Evolutionary conservation across 345 rosid genomes (phyloP), one percentile per base, ranked within the genome.

Genomic region (Arabidopsis suecica): DNA sequence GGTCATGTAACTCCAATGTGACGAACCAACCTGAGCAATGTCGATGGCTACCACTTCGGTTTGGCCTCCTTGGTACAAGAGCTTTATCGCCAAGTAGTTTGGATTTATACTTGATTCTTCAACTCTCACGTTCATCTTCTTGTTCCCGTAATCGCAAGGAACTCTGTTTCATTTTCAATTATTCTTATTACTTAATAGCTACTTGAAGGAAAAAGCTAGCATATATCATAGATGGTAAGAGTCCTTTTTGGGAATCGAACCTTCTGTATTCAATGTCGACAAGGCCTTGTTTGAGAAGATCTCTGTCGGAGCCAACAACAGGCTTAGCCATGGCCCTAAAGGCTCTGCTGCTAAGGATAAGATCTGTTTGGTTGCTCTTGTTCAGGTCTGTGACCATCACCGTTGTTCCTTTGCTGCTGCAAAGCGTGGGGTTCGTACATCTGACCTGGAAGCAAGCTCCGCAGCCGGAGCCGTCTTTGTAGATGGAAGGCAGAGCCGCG

Each of bases 381-480:
- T 86, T 89, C 22, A 88, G 82, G 82, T 92, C 99, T 2, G 96
- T 92, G 68, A 85, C 32, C 12, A 89, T 82, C 51, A 95, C 91
- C 36, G 71, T 81, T 6, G 90, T 87, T 40, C 99, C 99, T 80
- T 60, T 76, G 73, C 82, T 81, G 73, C 69, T 87, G 50, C 99
- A 95, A 0, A 92, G 62, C n/a, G 33, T 22, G 1, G 79, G 45
- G 82, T 92, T 65, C 68, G 77, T 90, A 87, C 99, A 95, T 82
- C 97, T 81, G 68, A 95, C 82, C 87, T 92, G 92, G 78, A 90
- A 90, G 80, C 99, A 92, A 45, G 97, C 91, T 47, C 97, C 97
- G 16, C 97, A 95, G 16, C 93, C 93, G 61, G 88, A 93, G 1
- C 99, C 99, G 51, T 87, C 81, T 81, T 92, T 90, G 84, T 79